phyloP scores from a whole-genome alignment of 2,329 filamentous ascomycete genomes.

The Pseudogymnoascus sp. region DNA sequence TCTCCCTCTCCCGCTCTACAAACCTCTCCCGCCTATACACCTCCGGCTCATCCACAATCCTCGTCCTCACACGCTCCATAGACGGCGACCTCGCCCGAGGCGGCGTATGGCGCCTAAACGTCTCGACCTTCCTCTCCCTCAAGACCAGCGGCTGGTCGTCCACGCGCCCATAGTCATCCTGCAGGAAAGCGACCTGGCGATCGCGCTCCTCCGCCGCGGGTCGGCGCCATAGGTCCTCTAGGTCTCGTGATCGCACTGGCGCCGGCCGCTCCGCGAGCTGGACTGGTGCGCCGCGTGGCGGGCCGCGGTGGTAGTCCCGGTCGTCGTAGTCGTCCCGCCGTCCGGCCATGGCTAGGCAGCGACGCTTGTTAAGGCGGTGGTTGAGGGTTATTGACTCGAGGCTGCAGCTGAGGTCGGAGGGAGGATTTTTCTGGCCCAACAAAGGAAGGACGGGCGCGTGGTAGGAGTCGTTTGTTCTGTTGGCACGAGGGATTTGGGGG shows the following conservation, averaged over 20 bases:
- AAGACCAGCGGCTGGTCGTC: constrained; percentile 9
- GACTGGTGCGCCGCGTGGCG: background rate
- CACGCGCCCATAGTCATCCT: constrained; percentile 2
- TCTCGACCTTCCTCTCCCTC: constrained; percentile 5
- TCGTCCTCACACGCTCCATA: background rate
- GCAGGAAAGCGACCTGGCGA: constrained; percentile 2
- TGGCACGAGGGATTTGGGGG: background rate
- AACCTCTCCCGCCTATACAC: background rate
- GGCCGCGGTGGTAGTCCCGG: background rate
- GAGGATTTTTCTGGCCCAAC: background rate
- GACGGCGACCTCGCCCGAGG: background rate
- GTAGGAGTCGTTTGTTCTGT: background rate
- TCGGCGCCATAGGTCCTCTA: background rate
- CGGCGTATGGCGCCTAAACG: background rate
- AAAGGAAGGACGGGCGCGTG: background rate
- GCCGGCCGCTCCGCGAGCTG: background rate
- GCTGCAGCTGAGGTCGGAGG: background rate
- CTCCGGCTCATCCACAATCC: constrained; percentile 3
- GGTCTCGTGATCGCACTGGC: constrained; percentile 1
- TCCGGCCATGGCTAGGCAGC: background rate
- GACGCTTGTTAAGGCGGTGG: background rate
- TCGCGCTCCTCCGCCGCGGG: background rate
- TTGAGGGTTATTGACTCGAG: background rate
- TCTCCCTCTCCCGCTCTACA: background rate
- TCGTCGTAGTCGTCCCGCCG: constrained; percentile 4